Conservation (phyloP, 306 rosid species). For the Ormosia semicastrata region DNA sequence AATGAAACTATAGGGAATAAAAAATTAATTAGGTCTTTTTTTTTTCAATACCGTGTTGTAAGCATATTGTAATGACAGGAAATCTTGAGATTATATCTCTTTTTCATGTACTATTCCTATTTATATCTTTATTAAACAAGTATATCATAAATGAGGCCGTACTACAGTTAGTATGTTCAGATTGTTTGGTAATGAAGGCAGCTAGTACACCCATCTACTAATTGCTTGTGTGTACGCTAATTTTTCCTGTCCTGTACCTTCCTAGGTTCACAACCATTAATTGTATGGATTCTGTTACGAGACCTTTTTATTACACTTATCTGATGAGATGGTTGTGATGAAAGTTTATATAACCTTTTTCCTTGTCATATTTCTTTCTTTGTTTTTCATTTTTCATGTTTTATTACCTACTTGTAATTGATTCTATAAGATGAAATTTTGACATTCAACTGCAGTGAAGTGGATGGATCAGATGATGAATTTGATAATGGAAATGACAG, state of each 20-base stretch:
- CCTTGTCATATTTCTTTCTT: background rate
- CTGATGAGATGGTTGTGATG: slow-evolving; percentile 11
- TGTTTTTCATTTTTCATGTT: background rate
- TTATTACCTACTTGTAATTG: slow-evolving; percentile 9
- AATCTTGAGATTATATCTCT: background rate
- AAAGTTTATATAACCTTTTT: background rate
- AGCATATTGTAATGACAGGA: background rate
- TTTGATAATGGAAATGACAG: slow-evolving; percentile 73
- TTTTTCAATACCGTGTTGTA: background rate
- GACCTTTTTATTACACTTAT: background rate
- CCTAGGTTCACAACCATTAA: background rate
- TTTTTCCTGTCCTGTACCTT: background rate
- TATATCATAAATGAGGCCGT: background rate
- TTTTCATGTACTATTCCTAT: background rate
- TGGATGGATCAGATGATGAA: slow-evolving; percentile 80
- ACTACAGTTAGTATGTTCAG: background rate
- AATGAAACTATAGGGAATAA: background rate
- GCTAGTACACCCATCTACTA: background rate
- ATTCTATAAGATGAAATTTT: slow-evolving; percentile 37
- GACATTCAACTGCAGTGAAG: slow-evolving; percentile 67
- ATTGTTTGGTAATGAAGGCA: background rate
- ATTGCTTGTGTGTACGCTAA: background rate
- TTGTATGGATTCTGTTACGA: slow-evolving; percentile 3
- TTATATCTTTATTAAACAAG: background rate
- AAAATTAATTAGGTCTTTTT: background rate